Evolutionary conservation across 805 yeast genomes (phyloP).

Genomic region (Zygotorulaspora chibaensis): DNA sequence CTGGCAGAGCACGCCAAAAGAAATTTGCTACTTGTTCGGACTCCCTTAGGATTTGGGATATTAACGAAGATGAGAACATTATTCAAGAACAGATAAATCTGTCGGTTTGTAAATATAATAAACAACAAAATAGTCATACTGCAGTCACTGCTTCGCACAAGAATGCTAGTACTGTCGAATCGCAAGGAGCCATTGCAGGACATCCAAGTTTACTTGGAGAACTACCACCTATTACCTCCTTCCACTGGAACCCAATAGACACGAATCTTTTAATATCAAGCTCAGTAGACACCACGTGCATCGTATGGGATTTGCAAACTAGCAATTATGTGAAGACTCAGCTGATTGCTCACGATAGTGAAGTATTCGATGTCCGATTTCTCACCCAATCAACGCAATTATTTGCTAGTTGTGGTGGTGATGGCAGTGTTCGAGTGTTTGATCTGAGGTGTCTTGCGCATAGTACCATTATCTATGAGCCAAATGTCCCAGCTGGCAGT

Average conservation of each 20-base stretch:
- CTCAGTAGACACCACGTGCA: conserved; percentile 93
- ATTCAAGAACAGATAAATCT: conserved; percentile 41
- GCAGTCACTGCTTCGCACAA: conserved; percentile 2
- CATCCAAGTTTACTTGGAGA: conserved; percentile 23
- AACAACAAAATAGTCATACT: conserved; percentile 39
- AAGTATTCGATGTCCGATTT: conserved; percentile 89
- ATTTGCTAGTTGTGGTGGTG: conserved; percentile 91
- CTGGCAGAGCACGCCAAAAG: conserved; percentile 25
- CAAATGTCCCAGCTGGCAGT: conserved; percentile 29
- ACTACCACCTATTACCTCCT: conserved; percentile 86
- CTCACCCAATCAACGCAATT: conserved; percentile 62
- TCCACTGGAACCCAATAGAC: conserved; percentile 84
- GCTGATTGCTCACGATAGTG: conserved; percentile 92
- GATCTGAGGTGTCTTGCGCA: conserved; percentile 87
- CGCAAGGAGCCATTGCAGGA: neutral
- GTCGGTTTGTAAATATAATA: conserved; percentile 41
- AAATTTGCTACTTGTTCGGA: conserved; percentile 37
- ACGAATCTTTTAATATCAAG: conserved; percentile 72
- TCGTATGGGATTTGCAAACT: conserved; percentile 74
- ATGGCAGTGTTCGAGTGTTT: conserved; percentile 89
- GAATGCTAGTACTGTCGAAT: conserved; percentile 5
- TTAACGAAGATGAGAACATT: conserved; percentile 24
- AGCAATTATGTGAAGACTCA: conserved; percentile 75
- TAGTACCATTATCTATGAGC: conserved; percentile 91
- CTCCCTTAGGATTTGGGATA: conserved; percentile 33